These are phyloP conservation scores for Mitragyna speciosa DNA, from an alignment of 257 asterid species.

Conservation along the genomic window DNA sequence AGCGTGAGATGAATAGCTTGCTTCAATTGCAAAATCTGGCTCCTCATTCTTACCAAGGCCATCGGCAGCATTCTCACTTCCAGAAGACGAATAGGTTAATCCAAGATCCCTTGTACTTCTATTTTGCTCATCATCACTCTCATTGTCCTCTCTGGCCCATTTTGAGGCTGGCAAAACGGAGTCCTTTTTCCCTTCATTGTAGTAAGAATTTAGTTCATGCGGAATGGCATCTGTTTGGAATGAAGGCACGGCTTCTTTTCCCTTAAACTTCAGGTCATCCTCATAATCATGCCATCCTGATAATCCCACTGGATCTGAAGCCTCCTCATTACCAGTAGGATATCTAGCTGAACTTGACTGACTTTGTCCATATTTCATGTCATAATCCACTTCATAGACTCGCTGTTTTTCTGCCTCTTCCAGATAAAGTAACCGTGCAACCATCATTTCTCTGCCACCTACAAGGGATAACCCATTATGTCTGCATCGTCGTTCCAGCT, in stretches of 20 bases:
- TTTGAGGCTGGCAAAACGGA: conserved; percentile 78
- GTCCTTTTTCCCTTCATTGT: conserved; percentile 53
- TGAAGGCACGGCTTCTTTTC: conserved; percentile 38
- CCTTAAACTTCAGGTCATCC: conserved; percentile 42
- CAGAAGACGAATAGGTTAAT: conserved; percentile 85
- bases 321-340: conserved; percentile 49
- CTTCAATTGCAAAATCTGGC: conserved; percentile 51
- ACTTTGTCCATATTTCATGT: conserved; percentile 55
- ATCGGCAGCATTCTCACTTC: conserved; percentile 79
- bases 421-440: conserved; percentile 80
- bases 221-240: conserved; percentile 34
- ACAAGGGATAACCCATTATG: conserved; percentile 84
- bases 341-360: conserved; percentile 59
- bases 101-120: conserved; percentile 64
- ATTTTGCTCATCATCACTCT: conserved; percentile 66
- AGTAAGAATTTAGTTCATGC: conserved; percentile 31
- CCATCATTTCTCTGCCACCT: conserved; percentile 96
- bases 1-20: conserved; percentile 49
- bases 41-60: conserved; percentile 44
- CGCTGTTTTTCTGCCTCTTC: conserved; percentile 92
- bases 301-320: conserved; percentile 40
- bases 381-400: conserved; percentile 71
- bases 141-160: conserved; percentile 92
- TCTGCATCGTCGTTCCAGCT: conserved; percentile 88
- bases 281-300: conserved; percentile 53